These are phyloP conservation scores for Cantharellus cinnabarinus DNA, from an alignment of 768 basidiomycete species.

Conservation along the genomic window DNA sequence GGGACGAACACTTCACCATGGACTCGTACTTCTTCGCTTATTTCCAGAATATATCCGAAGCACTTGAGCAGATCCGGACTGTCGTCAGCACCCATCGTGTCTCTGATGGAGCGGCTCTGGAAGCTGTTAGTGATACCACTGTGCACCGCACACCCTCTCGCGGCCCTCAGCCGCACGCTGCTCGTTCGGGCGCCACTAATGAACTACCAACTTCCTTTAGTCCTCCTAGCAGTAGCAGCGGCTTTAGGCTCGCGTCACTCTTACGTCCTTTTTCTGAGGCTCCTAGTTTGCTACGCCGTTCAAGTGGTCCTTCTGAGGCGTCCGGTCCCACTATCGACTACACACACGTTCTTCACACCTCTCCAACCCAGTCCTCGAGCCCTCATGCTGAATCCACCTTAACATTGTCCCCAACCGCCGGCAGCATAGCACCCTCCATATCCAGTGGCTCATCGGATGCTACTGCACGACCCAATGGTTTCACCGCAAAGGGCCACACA, in stretches of 20 bases:
- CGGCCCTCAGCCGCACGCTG: neutral
- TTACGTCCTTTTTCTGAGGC: neutral
- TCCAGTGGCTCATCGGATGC: neutral
- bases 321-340: conserved; percentile 2
- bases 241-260: conserved; percentile 3
- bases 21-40: conserved; percentile 94
- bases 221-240: neutral
- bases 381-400: no score
- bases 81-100: conserved; percentile 28
- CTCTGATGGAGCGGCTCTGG: neutral
- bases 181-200: neutral
- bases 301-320: neutral
- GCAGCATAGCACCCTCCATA: neutral
- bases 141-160: neutral
- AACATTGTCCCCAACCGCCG: neutral
- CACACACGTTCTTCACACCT: conserved; percentile 1
- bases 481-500: conserved; percentile 33
- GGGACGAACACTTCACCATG: conserved; percentile 37
- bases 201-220: neutral
- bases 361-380: neutral
- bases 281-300: neutral
- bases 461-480: neutral
- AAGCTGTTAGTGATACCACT: neutral
- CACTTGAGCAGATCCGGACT: conserved; percentile 64
- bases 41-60: conserved; percentile 59